These are phyloP conservation scores for Paecilomyces variotii DNA, from an alignment of 2,329 filamentous ascomycete species.

Conservation along the genomic window DNA sequence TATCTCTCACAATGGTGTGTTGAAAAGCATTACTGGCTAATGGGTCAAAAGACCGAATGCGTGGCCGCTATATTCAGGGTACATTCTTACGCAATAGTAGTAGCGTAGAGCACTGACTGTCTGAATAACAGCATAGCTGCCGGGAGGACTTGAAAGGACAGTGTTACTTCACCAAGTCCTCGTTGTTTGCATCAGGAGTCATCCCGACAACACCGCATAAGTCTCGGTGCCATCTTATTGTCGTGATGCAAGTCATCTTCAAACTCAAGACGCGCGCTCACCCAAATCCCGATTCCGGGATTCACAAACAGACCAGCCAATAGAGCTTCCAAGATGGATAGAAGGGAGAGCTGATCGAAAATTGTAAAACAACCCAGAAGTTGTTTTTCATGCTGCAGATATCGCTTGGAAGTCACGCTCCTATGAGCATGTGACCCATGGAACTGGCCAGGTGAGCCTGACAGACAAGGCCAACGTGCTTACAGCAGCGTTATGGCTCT, in stretches of 20 bases:
- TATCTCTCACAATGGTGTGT: neutral
- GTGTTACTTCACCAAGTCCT: too few species aligned
- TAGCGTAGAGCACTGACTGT: too few species aligned
- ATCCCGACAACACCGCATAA: too few species aligned
- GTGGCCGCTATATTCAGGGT: neutral
- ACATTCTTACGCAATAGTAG: neutral
- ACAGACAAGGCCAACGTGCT: neutral
- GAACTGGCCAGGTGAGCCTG: neutral
- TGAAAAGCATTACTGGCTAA: neutral
- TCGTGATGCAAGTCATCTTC: too few species aligned
- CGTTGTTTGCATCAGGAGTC: too few species aligned
- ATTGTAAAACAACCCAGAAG: neutral
- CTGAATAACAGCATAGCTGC: neutral
- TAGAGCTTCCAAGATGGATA: neutral
- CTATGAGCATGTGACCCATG: neutral
- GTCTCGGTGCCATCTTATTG: too few species aligned
- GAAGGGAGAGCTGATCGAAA: neutral
- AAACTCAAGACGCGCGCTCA: too few species aligned
- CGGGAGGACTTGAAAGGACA: too few species aligned
- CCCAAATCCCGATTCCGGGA: too few species aligned
- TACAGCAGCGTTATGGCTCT: too few species aligned
- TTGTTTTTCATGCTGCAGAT: neutral
- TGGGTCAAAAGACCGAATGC: neutral
- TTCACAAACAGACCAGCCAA: neutral
- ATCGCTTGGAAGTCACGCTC: neutral